phyloP scores from a whole-genome alignment of 78 protist species.

The slime mould (Dictyostelium discoideum) region DNA sequence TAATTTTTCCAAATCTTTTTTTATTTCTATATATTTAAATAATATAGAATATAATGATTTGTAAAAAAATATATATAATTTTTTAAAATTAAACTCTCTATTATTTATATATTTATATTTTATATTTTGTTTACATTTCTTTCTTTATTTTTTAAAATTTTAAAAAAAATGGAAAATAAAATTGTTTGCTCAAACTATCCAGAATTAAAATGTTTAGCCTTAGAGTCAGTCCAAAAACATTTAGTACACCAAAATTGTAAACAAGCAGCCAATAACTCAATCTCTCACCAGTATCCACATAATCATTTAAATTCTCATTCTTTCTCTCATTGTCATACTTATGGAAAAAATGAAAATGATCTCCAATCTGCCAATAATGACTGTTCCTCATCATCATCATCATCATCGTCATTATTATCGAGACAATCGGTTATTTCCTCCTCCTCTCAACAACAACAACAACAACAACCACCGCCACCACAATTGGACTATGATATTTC shows the following conservation, averaged over 20 bases:
- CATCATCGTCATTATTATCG: background rate
- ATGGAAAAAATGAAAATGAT: background rate
- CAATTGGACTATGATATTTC: background rate
- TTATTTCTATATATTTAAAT: background rate
- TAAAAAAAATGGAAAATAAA: background rate
- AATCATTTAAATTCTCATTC: background rate
- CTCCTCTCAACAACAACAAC: background rate
- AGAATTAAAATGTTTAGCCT: background rate
- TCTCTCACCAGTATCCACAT: background rate
- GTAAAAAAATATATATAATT: background rate
- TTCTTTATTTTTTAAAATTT: background rate
- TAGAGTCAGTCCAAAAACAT: background rate
- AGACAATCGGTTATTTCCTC: background rate
- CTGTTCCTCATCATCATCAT: no score
- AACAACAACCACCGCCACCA: no score
- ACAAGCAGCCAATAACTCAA: background rate
- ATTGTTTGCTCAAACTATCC: background rate
- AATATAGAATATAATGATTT: conserved; percentile 15
- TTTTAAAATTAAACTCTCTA: background rate
- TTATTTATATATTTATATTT: background rate
- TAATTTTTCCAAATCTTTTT: background rate
- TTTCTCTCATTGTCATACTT: background rate
- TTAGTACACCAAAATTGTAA: background rate
- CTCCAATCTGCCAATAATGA: background rate
- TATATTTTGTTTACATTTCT: background rate